Base-by-base conservation (phyloP, 441 rosid genomes). In the Isatis lusitanica region DNA sequence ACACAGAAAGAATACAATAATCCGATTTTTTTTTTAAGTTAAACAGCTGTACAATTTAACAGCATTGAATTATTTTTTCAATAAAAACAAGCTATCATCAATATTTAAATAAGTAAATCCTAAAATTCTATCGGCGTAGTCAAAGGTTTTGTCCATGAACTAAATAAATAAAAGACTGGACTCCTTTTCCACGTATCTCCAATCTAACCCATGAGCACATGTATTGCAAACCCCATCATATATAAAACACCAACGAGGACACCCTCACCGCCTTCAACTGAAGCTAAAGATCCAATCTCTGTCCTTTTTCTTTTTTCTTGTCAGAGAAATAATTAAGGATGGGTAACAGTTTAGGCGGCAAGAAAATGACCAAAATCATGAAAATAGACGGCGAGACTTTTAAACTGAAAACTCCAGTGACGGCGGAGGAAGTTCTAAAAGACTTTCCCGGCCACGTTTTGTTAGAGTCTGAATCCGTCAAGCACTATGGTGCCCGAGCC, bases 321-420 rank as follows among this genome's bases (percentile, higher is more conserved):
- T 35, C 18, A 47, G 71, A 67, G 47, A 40, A 42, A 15, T 5
- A 48, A 26, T 17, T 0, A 16, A 43, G 1, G 67, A 94, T 94
- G 99, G 99, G 99, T 9, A 94, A 94, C 83, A 76, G 83, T 80
- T 73, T 94, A 17, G 93, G 88, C 21, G 82, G 86, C 67, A 92
- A 81, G 70, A 90, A 73, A 68, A 84, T 82, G 0, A 85, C 91
- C 2, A 95, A 95, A 73, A 70, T 95, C 21, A 95, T 95, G 98
- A 95, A 88, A 70, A 85, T 95, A 39, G 83, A 75, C 66, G 99
- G 99, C 5, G 96, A 95, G 81, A 86, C 89, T 9, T 40, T 89
- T 38, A 93, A 90, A 83, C 55, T 93, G 21, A 87, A 81, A 85
- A 86, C 94, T 0, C 99, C 99, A n/a, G 86, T 87, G 62, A 86